phyloP scores from a whole-genome alignment of 2,329 filamentous ascomycete genomes.

The Fusarium piperis region DNA sequence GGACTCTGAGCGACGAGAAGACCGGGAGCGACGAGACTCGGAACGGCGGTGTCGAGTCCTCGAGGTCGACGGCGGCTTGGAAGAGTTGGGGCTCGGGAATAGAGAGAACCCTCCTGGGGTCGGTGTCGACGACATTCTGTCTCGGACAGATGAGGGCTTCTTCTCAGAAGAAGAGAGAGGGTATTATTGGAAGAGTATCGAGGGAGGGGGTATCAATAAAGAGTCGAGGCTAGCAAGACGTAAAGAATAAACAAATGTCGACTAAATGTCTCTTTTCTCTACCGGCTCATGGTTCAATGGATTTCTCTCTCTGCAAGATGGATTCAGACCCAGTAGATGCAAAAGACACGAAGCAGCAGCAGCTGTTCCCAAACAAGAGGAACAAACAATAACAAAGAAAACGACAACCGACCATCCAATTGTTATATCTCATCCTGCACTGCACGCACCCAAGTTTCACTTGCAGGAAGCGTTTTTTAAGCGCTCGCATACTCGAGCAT shows the following conservation, averaged over 20 bases:
- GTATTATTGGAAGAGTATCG: conserved; percentile 18
- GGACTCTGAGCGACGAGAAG: conserved; percentile 49
- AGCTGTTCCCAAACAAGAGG: conserved; percentile 1
- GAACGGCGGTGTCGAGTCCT: conserved; percentile 54
- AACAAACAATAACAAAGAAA: neutral
- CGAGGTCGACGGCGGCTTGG: conserved; percentile 42
- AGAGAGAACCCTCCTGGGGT: conserved; percentile 64
- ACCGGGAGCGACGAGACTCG: conserved; percentile 40
- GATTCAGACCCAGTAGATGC: neutral
- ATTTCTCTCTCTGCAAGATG: neutral
- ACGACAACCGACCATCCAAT: conserved; percentile 6
- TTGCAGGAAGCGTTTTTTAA: conserved; percentile 11
- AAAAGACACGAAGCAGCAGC: neutral
- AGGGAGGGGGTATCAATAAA: conserved; percentile 26
- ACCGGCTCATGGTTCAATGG: conserved; percentile 41
- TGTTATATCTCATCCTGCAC: conserved; percentile 17
- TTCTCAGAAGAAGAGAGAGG: conserved; percentile 40
- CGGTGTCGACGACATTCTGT: conserved; percentile 52
- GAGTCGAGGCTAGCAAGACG: conserved; percentile 17
- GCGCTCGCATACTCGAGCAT: conserved; percentile 24
- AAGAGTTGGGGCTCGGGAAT: conserved; percentile 61
- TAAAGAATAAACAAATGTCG: neutral
- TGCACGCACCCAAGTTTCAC: neutral
- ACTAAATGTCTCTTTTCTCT: conserved; percentile 22
- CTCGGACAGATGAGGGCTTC: conserved; percentile 37